A percentile compares a stretch with the other conserved stretches of the same genome.
phyloP scores from a whole-genome alignment of 495 filamentous ascomycete species.

The Xylaria grammica region DNA sequence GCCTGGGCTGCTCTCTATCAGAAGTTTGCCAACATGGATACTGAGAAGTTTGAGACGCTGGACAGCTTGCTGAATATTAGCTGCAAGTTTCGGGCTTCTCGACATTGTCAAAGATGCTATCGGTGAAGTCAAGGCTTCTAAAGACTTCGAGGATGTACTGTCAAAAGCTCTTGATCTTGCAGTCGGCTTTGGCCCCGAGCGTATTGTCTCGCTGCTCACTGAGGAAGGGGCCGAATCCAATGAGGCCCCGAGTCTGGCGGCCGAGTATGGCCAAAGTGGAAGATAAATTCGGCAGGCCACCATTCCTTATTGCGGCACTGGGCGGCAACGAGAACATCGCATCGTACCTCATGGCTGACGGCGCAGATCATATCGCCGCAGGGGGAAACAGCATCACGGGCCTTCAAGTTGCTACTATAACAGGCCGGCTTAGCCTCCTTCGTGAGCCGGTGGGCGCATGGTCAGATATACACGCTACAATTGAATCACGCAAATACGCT shows the following conservation, averaged over 20 bases:
- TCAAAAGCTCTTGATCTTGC: constrained; percentile 9
- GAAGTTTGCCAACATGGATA: not conserved
- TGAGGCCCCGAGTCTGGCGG: constrained; percentile 5
- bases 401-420: constrained; percentile 9
- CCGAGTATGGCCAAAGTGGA: constrained; percentile 8
- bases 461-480: not conserved
- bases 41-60: not conserved
- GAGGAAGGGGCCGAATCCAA: constrained; percentile 1
- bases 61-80: not conserved
- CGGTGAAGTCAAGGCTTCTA: not conserved
- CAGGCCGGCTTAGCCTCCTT: constrained; percentile 1
- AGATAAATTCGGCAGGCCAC: constrained; percentile 8
- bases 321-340: constrained; percentile 1
- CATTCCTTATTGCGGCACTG: not conserved
- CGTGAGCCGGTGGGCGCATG: not conserved
- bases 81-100: constrained; percentile 6
- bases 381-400: not conserved
- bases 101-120: constrained; percentile 8
- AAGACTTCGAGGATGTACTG: not conserved
- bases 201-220: constrained; percentile 1
- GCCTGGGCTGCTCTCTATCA: constrained; percentile 8
- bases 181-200: not conserved
- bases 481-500: constrained; percentile 2
- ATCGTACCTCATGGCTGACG: not conserved
- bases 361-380: not conserved